Conservation (phyloP, 768 basidiomycete genomes). For the Nidularia sp. region DNA sequence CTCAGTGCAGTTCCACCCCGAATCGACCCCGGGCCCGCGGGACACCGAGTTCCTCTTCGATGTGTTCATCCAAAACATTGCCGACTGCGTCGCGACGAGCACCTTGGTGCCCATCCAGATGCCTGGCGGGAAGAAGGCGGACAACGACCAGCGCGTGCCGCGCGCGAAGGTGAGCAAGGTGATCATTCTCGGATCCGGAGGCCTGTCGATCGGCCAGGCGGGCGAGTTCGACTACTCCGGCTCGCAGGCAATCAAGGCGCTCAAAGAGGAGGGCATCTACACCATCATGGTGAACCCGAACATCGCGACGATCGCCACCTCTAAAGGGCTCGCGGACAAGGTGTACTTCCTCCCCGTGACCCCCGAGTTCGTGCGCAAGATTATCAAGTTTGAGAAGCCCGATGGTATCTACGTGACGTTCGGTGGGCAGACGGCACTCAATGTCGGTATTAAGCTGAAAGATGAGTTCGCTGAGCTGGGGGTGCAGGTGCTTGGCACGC, state of each 20-base stretch:
- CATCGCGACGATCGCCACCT: conserved; percentile 97
- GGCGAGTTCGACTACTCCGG: conserved; percentile 99
- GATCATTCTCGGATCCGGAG: conserved; percentile 94
- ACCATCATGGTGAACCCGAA: conserved; percentile 99
- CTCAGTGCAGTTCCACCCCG: conserved; percentile 99
- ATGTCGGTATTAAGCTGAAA: conserved; percentile 96
- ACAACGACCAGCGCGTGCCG: conserved; percentile 72
- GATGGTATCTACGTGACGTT: conserved; percentile 99
- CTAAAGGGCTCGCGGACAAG: conserved; percentile 96
- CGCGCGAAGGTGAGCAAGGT: conserved; percentile 86
- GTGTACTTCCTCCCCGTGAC: conserved; percentile 99
- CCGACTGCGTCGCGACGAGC: conserved; percentile 63
- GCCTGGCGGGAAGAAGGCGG: conserved; percentile 78
- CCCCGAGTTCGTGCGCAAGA: conserved; percentile 94
- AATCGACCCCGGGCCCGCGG: conserved; percentile 92
- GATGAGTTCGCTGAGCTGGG: conserved; percentile 91
- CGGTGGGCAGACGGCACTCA: conserved; percentile 95
- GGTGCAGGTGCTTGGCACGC: conserved; percentile 92
- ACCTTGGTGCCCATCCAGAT: conserved; percentile 56
- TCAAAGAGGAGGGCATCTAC: conserved; percentile 98
- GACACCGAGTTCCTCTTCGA: conserved; percentile 99
- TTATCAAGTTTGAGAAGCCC: conserved; percentile 98
- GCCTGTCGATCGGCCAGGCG: conserved; percentile 96
- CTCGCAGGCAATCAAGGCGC: conserved; percentile 97
- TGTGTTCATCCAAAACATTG: conserved; percentile 87